phyloP scores from a whole-genome alignment of 306 rosid genomes.

The Hippophae rhamnoides region DNA sequence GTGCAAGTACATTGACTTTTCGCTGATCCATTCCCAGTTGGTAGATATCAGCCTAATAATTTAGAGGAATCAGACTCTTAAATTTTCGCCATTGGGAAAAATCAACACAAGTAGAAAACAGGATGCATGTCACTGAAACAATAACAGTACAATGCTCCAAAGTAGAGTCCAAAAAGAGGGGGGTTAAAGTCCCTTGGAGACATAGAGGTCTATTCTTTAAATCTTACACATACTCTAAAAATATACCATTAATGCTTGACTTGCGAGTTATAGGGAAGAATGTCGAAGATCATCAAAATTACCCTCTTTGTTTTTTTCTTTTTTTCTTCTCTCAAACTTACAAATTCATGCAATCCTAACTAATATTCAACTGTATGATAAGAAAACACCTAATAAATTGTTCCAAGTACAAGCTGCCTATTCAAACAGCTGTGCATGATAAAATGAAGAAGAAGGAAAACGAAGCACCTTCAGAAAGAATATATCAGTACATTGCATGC shows the following conservation, averaged over 20 bases:
- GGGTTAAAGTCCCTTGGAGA: not conserved
- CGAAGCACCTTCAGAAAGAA: conserved; percentile 68
- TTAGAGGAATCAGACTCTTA: not conserved
- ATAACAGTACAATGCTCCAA: too few relatives aligned
- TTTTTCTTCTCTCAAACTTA: too few relatives aligned
- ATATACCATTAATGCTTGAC: not conserved
- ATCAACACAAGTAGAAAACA: not conserved
- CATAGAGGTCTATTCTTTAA: not conserved
- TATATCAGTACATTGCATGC: conserved; percentile 94
- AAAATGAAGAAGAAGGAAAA: not conserved
- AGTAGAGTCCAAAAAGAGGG: too few relatives aligned
- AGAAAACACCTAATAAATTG: too few relatives aligned
- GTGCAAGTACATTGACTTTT: conserved; percentile 75
- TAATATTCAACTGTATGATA: too few relatives aligned
- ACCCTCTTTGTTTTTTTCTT: too few relatives aligned
- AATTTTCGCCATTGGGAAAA: not conserved
- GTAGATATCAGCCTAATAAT: conserved; percentile 76
- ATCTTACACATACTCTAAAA: not conserved
- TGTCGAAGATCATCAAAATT: too few relatives aligned
- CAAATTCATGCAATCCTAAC: too few relatives aligned
- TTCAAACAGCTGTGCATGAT: not conserved
- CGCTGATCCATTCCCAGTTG: conserved; percentile 94
- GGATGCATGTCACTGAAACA: not conserved
- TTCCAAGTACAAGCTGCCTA: not conserved
- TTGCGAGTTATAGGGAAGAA: too few relatives aligned